Conservation (phyloP, 176 grass and related monocot species). For the Panicum miliaceum region DNA sequence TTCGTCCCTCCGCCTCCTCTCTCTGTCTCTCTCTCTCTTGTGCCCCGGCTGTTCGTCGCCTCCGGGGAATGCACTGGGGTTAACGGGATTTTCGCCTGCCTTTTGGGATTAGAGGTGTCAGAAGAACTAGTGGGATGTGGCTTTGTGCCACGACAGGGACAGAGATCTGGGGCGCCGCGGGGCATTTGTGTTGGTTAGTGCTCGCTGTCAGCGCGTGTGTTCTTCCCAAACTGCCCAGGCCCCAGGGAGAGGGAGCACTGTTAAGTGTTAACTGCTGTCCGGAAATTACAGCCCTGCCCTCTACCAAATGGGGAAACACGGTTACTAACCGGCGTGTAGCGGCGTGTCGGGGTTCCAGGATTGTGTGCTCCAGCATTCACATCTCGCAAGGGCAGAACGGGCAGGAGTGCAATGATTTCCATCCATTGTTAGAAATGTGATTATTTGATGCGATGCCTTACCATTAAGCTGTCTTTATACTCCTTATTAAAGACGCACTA, state of each 20-base stretch:
- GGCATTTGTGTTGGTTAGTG: background rate
- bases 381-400: background rate
- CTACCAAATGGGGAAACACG: background rate
- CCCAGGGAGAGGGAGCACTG: background rate
- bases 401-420: background rate
- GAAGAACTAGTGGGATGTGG: slow-evolving; percentile 26
- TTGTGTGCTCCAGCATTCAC: background rate
- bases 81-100: slow-evolving; percentile 23
- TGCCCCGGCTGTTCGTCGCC: background rate
- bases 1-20: background rate
- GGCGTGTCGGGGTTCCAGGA: too few species aligned
- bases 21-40: too few species aligned
- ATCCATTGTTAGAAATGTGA: background rate
- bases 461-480: background rate
- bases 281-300: background rate
- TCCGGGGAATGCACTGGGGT: background rate
- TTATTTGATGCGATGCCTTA: slow-evolving; percentile 10
- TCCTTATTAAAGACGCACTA: background rate
- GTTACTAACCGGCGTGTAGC: too few species aligned
- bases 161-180: background rate
- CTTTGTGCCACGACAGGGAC: background rate
- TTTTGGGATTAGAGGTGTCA: background rate
- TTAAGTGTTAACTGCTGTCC: background rate
- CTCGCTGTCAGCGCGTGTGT: background rate
- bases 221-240: slow-evolving; percentile 36